Conservation (phyloP, 495 filamentous ascomycete genomes). For the Chaetomidium leptoderma region DNA sequence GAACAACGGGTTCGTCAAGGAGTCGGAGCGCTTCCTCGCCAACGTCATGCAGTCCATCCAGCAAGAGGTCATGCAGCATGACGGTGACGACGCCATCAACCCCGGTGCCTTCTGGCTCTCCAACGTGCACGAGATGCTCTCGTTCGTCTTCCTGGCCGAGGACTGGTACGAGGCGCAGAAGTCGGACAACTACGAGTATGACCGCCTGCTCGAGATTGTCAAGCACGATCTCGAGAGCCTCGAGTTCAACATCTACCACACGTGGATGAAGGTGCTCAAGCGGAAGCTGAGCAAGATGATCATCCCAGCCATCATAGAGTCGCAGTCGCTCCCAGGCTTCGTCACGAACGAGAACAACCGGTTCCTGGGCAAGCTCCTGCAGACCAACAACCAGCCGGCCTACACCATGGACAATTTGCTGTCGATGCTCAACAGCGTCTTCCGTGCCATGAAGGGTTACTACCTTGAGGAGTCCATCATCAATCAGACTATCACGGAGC, state of each 20-base stretch:
- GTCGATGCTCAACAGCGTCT: constrained; percentile 93
- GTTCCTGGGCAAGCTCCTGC: constrained; percentile 94
- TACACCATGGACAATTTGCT: constrained; percentile 99
- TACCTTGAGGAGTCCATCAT: constrained; percentile 95
- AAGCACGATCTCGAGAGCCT: constrained; percentile 98
- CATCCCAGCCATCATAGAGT: constrained; percentile 97
- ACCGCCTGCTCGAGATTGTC: constrained; percentile 94
- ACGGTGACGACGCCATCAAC: constrained; percentile 95
- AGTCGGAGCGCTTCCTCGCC: constrained; percentile 96
- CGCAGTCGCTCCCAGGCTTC: constrained; percentile 95
- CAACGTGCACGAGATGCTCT: constrained; percentile 99
- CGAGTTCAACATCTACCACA: constrained; percentile 99
- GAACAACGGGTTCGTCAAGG: constrained; percentile 99
- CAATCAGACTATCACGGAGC: constrained; percentile 89
- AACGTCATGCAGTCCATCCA: constrained; percentile 99
- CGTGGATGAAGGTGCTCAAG: constrained; percentile 99
- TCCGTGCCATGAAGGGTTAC: constrained; percentile 96
- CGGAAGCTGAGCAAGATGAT: constrained; percentile 99
- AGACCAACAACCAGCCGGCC: constrained; percentile 78
- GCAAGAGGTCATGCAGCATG: constrained; percentile 97
- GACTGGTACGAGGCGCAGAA: constrained; percentile 99
- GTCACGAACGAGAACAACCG: constrained; percentile 97
- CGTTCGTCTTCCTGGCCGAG: constrained; percentile 97
- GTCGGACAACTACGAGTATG: constrained; percentile 98
- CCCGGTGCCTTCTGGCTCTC: constrained; percentile 98